Percentiles rank a stretch among this genome's conserved stretches.
Evolutionary conservation across 164 flowering plant species (phyloP).

Genomic region (Sextonia rubra): DNA sequence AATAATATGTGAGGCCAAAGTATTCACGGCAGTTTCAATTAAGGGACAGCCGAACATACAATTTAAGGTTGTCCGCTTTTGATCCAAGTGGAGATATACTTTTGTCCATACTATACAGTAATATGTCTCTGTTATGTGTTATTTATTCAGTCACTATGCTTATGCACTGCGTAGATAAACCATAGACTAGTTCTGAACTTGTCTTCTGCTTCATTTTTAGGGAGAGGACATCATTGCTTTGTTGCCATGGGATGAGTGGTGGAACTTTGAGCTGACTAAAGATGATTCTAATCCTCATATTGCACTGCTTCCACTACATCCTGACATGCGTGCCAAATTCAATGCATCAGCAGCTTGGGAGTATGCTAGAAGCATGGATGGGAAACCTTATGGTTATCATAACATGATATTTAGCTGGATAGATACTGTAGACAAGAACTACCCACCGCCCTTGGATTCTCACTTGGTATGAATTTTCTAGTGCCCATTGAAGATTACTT

Average conservation of each 20-base stretch:
- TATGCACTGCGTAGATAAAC: background rate
- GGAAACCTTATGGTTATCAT: conserved; percentile 87
- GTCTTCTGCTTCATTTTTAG: conserved; percentile 29
- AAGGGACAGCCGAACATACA: background rate
- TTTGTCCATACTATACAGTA: background rate
- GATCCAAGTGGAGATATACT: background rate
- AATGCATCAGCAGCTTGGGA: conserved; percentile 98
- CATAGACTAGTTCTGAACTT: background rate
- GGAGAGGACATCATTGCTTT: conserved; percentile 83
- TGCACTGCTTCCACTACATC: conserved; percentile 91
- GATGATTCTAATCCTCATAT: conserved; percentile 95
- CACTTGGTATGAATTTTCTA: conserved; percentile 54
- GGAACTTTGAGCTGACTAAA: conserved; percentile 80
- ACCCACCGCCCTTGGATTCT: conserved; percentile 95
- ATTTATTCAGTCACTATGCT: conserved; percentile 1
- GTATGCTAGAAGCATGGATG: conserved; percentile 78
- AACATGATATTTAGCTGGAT: conserved; percentile 99
- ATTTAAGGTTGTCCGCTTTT: background rate
- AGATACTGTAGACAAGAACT: conserved; percentile 71
- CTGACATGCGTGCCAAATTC: conserved; percentile 77
- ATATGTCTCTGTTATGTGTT: background rate
- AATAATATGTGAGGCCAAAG: background rate
- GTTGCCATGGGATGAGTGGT: conserved; percentile 98
- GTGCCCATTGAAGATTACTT: background rate
- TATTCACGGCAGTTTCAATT: background rate